Base-by-base conservation (phyloP, 257 asterid species). In the Catharanthus roseus region DNA sequence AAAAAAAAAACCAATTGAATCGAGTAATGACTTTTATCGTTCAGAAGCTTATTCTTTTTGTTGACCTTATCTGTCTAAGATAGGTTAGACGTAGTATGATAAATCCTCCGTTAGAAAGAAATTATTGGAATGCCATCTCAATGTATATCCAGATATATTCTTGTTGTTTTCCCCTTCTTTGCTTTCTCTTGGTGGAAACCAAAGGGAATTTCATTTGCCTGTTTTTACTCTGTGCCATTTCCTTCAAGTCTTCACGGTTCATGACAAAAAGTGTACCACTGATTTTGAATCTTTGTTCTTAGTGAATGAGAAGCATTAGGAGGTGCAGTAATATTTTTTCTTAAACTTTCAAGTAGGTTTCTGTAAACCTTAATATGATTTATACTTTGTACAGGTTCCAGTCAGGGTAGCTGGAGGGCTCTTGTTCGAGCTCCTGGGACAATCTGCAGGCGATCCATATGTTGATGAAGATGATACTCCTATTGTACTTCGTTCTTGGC, bases 371-470 rank as follows among this genome's bases (percentile, higher is more conserved):
- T 65, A 45, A 65, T 61, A 21, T 63, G 51, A 31, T 72, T 67
- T 53, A 26, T 66, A 70, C 79, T 54, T 75, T 65, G 50, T 75
- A 41, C 84, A 93, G 97, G 98, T 93, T 63, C 98, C 98, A 33
- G 98, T 93, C 45, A 86, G 97, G 81, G 98, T 87, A 77, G 96
- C 97, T 66, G 96, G 96, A 69, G 99, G 99, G 65, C 82, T 93
- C 36, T 79, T 93, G 70, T 93, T 93, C 83, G 98, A 90, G 91
- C 96, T 93, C 66, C 76, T 93, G 84, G 98, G 98, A 64, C 97
- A 89, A 80, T 90, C 98, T 68, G 96, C 81, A 41, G 98, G 98
- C 11, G 98, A 93, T 84, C 98, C 98, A 65, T 85, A 68, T 79
- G 78, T 72, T 72, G 87, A 86, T 3, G 97, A 93, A 82, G 99